Conservation (phyloP, 176 grass and related monocot genomes). For the Tuctoria greenei region DNA sequence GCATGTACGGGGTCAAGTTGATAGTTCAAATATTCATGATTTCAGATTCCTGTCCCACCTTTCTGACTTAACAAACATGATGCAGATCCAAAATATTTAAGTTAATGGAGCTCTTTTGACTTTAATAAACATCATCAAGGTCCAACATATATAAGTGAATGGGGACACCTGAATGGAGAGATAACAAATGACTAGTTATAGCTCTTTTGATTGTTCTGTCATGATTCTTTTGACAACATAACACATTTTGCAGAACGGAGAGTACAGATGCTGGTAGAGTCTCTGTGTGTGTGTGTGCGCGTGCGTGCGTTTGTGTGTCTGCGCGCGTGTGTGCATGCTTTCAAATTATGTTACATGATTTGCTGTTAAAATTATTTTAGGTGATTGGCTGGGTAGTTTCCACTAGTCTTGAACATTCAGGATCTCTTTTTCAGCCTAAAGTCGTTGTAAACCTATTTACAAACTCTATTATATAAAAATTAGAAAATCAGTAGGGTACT, state of each 20-base stretch:
- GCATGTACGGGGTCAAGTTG: not conserved
- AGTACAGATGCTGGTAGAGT: not conserved
- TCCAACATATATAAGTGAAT: constrained; percentile 16
- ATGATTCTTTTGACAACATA: constrained; percentile 7
- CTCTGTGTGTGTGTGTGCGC: no score
- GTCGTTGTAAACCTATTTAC: no score
- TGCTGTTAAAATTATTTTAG: no score
- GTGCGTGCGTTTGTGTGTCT: no score
- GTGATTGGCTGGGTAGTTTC: no score
- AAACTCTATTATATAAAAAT: no score
- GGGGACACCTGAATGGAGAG: not conserved
- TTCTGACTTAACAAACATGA: not conserved
- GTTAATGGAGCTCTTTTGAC: not conserved
- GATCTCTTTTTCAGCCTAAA: no score
- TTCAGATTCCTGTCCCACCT: constrained; percentile 3
- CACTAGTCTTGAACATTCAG: no score
- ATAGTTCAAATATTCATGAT: not conserved
- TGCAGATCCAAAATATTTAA: constrained; percentile 4
- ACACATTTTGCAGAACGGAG: not conserved
- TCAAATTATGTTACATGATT: no score
- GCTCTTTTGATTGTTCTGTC: not conserved
- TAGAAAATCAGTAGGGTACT: no score
- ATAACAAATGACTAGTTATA: constrained; percentile 23
- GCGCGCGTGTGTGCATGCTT: no score
- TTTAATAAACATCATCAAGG: constrained; percentile 4